These are phyloP conservation scores for Penicillium samsonianum DNA, from an alignment of 495 filamentous ascomycete species.

Conservation along the genomic window DNA sequence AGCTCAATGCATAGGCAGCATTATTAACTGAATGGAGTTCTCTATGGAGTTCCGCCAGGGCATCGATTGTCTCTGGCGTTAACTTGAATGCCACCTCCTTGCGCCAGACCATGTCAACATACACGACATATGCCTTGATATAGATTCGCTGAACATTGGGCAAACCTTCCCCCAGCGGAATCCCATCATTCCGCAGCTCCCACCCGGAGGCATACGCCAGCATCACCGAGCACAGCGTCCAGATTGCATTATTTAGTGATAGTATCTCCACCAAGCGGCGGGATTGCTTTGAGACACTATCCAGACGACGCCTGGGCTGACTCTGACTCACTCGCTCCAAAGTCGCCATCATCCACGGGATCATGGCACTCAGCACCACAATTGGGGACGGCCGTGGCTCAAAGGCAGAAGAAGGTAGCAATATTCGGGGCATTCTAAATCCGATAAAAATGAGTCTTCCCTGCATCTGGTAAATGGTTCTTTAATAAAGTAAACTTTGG, in stretches of 20 bases:
- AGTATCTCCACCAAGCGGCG: slow-evolving; percentile 95
- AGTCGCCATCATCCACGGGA: slow-evolving; percentile 94
- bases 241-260: slow-evolving; percentile 86
- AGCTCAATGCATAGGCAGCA: slow-evolving; percentile 88
- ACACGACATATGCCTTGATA: slow-evolving; percentile 95
- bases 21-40: slow-evolving; percentile 90
- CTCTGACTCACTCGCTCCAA: slow-evolving; percentile 94
- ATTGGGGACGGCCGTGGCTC: slow-evolving; percentile 89
- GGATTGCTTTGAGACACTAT: slow-evolving; percentile 93
- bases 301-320: slow-evolving; percentile 95
- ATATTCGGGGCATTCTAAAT: slow-evolving; percentile 78
- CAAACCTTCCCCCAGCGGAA: slow-evolving; percentile 85
- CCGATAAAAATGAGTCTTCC: slow-evolving; percentile 32
- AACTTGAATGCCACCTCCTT: slow-evolving; percentile 98
- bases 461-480: slow-evolving; percentile 22
- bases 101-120: slow-evolving; percentile 96
- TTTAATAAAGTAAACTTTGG: slow-evolving; percentile 32
- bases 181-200: slow-evolving; percentile 79
- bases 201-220: slow-evolving; percentile 85
- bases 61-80: slow-evolving; percentile 89
- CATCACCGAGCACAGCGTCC: slow-evolving; percentile 92
- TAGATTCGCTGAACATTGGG: slow-evolving; percentile 94
- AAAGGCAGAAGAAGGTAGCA: slow-evolving; percentile 94
- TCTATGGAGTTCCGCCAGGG: slow-evolving; percentile 93
- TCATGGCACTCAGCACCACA: slow-evolving; percentile 87